These are phyloP conservation scores for Phenoliferia sp. DNA, from an alignment of 1,284 basidiomycete genomes.

Conservation along the genomic window DNA sequence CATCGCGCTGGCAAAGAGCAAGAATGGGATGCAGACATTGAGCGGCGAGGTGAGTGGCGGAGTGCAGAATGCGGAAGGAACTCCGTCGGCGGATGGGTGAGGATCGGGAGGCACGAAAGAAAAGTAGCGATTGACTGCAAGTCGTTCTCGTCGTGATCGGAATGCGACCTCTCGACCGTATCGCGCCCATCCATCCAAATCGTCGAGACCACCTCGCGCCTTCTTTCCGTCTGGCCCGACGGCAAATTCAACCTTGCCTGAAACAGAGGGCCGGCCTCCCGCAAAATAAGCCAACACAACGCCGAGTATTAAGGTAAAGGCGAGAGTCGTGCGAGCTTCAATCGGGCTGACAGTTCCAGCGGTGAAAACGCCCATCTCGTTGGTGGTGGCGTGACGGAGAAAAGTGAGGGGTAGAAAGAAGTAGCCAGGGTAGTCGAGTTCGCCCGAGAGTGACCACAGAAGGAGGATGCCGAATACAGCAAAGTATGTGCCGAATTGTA, in stretches of 20 bases:
- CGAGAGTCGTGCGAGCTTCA: conserved; percentile 32
- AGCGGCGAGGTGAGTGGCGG: conserved; percentile 28
- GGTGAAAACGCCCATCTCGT: not conserved
- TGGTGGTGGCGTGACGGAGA: not conserved
- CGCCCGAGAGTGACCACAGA: conserved; percentile 30
- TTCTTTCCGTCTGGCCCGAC: not conserved
- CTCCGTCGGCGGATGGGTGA: not conserved
- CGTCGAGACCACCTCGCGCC: conserved; percentile 22
- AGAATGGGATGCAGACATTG: conserved; percentile 14
- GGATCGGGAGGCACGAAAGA: conserved; percentile 22
- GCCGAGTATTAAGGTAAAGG: conserved; percentile 31
- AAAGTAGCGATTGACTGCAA: conserved; percentile 31
- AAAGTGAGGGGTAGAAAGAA: conserved; percentile 4
- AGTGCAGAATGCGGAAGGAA: conserved; percentile 24
- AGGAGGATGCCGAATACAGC: conserved; percentile 26
- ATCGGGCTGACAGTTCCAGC: conserved; percentile 9
- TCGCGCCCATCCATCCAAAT: conserved; percentile 33
- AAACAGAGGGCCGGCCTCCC: conserved; percentile 29
- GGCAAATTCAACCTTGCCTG: conserved; percentile 2
- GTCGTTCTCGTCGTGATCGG: conserved; percentile 25
- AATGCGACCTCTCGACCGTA: conserved; percentile 34
- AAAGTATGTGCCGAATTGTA: conserved; percentile 32
- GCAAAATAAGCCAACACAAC: conserved; percentile 32
- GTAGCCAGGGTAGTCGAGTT: conserved; percentile 28
- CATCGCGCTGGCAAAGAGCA: conserved; percentile 6